phyloP scores from a whole-genome alignment of 495 filamentous ascomycete species.

The Barbatosphaeria neglecta region DNA sequence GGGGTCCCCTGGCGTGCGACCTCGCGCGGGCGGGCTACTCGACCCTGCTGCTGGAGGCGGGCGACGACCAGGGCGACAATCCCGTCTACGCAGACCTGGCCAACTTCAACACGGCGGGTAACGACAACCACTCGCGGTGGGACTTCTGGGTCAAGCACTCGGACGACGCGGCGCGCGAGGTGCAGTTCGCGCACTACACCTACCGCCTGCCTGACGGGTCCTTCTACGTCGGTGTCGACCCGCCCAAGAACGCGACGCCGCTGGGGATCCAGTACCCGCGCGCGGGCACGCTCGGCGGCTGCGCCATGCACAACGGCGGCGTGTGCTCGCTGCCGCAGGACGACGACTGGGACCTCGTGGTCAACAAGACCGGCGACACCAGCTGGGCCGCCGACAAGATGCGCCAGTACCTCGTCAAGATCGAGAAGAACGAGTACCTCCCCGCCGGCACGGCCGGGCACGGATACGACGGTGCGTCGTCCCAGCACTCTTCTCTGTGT shows the following conservation, averaged over 20 bases:
- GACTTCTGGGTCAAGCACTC: conserved; percentile 43
- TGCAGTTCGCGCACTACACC: conserved; percentile 31
- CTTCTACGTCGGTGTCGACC: conserved; percentile 35
- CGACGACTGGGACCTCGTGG: conserved; percentile 34
- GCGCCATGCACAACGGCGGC: conserved; percentile 38
- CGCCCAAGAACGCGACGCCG: conserved; percentile 27
- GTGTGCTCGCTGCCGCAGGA: conserved; percentile 28
- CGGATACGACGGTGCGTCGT: conserved; percentile 24
- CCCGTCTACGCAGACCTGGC: conserved; percentile 27
- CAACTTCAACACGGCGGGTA: conserved; percentile 31
- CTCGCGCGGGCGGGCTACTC: conserved; percentile 49
- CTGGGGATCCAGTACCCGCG: conserved; percentile 38
- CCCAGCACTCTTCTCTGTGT: neutral
- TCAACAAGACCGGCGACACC: conserved; percentile 31
- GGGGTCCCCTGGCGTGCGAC: conserved; percentile 49
- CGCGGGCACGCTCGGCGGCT: conserved; percentile 34
- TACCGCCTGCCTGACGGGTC: conserved; percentile 32
- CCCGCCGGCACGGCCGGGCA: conserved; percentile 23
- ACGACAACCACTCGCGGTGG: conserved; percentile 37
- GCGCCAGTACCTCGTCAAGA: conserved; percentile 29
- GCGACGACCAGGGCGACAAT: conserved; percentile 45
- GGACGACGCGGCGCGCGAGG: conserved; percentile 26
- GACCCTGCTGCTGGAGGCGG: conserved; percentile 53
- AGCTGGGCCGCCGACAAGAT: conserved; percentile 34
- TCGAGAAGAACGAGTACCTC: conserved; percentile 33